A percentile compares a stretch with the other conserved stretches of the same genome.
Conservation (phyloP, 495 filamentous ascomycete genomes). For the Bacidia gigantensis region DNA sequence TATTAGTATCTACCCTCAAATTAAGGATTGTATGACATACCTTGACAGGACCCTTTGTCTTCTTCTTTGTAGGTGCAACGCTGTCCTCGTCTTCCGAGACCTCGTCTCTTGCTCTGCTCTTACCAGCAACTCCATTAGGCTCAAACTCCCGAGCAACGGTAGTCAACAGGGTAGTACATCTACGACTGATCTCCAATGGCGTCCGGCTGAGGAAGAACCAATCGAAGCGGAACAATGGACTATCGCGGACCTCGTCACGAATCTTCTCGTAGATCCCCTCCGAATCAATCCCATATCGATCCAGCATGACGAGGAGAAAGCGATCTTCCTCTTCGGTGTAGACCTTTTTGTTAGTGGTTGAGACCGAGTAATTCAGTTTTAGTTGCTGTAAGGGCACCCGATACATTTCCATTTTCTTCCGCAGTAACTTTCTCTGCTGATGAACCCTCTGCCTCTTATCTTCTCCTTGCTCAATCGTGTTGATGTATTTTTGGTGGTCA, state of each 20-base stretch:
- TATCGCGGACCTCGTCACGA: constrained; percentile 84
- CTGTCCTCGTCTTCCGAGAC: constrained; percentile 76
- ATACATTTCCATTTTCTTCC: constrained; percentile 90
- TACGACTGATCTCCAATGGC: constrained; percentile 76
- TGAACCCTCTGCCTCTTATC: constrained; percentile 75
- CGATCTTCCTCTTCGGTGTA: constrained; percentile 98
- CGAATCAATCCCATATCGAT: constrained; percentile 76
- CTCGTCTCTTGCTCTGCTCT: constrained; percentile 57
- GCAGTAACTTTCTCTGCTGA: constrained; percentile 86
- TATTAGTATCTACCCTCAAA: constrained; percentile 11
- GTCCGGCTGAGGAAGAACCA: constrained; percentile 98
- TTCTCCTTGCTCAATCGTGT: constrained; percentile 81
- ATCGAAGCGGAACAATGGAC: constrained; percentile 90
- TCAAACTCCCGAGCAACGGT: constrained; percentile 93
- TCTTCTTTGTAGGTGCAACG: constrained; percentile 78
- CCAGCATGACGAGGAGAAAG: constrained; percentile 85
- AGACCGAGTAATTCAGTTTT: constrained; percentile 96
- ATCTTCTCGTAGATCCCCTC: constrained; percentile 77
- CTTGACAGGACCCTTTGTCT: constrained; percentile 69
- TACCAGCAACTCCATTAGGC: constrained; percentile 29
- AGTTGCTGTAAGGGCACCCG: constrained; percentile 93
- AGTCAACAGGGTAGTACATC: constrained; percentile 87
- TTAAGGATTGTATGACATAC: constrained; percentile 31
- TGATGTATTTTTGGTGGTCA: constrained; percentile 76
- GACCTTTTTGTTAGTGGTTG: constrained; percentile 98